Evolutionary conservation across 768 basidiomycete species (phyloP).

Genomic region (Steccherinum ochraceum): DNA sequence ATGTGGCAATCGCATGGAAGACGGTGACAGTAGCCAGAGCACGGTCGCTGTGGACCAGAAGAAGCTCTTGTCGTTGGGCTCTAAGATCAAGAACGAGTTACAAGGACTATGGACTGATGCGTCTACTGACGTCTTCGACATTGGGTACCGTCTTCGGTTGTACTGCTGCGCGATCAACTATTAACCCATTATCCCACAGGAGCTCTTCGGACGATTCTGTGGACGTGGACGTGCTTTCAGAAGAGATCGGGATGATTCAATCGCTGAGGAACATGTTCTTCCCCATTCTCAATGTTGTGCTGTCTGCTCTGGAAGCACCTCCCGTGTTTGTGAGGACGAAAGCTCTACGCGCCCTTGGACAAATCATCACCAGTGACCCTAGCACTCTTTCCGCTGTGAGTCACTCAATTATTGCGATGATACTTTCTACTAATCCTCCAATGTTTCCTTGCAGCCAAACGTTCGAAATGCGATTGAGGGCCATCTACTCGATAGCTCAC

Average conservation of each 20-base stretch:
- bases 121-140: constrained; percentile 71
- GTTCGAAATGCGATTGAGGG: constrained; percentile 86
- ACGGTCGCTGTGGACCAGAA: constrained; percentile 26
- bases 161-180: background rate
- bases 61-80: constrained; percentile 44
- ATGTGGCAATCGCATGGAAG: constrained; percentile 43
- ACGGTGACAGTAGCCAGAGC: constrained; percentile 27
- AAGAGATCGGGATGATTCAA: constrained; percentile 74
- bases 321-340: constrained; percentile 93
- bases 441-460: constrained; percentile 56
- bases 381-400: constrained; percentile 70
- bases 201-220: constrained; percentile 69
- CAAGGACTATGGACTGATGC: constrained; percentile 70
- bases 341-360: constrained; percentile 82
- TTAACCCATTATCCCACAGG: constrained; percentile 2
- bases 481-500: constrained; percentile 85
- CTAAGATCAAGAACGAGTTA: constrained; percentile 55
- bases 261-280: constrained; percentile 75
- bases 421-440: too few relatives aligned
- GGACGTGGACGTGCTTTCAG: constrained; percentile 63
- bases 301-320: constrained; percentile 76
- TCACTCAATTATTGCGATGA: constrained; percentile 6
- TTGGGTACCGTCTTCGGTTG: constrained; percentile 47
- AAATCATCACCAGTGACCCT: constrained; percentile 86
- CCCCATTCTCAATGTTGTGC: constrained; percentile 72